Evolutionary conservation across 2,329 filamentous ascomycete species (phyloP), one percentile per base, ranked within the genome.

Genomic region (Macrophomina pseudophaseolina): DNA sequence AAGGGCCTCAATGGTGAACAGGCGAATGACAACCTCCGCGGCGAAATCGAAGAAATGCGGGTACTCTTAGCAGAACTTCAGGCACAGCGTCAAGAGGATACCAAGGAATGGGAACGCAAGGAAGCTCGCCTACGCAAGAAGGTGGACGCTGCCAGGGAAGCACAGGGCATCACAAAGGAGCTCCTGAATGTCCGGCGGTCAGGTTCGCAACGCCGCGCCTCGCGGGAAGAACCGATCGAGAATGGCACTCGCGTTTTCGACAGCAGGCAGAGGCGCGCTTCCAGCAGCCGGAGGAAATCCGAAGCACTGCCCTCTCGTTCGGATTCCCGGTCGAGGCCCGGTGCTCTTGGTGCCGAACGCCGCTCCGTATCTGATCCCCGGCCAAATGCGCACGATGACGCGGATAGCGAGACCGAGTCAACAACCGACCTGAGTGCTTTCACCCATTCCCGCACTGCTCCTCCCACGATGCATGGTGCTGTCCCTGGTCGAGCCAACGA

Each of bases 1-100:
- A 71, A 76, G 38, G 77, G 76, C 35, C 71, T 72, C 66, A 74
- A 76, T 3, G 76, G 78, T 40, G 75, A 79, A 59, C 71, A 78
- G 67, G 75, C 74, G 0, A 77, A 81, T 40, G 74, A 79, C 38
- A 73, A 74, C 4, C 75, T 83, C 63, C 74, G 77, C 35, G 53
- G 75, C 1, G 78, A 81, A 60, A 82, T 81, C 44, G 74, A 79
- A 53, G 74, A 78, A 33, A 74, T 83, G 58, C 77, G 78, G 12
- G 67, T 73, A 7, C 75, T 81, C 64, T 72, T 81, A 16, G 72
- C 74, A 3, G 73, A 79, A 28, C 67, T 78, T 58, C 71, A 74
- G 42, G 71, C 74, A 18, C 73, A 79, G 65, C 73, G 74, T 68
- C 73, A 79, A 14, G 73, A 75, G 11, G 75, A 79, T 16, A 70